phyloP scores from a whole-genome alignment of 345 rosid species.

The Excoecaria agallocha region DNA sequence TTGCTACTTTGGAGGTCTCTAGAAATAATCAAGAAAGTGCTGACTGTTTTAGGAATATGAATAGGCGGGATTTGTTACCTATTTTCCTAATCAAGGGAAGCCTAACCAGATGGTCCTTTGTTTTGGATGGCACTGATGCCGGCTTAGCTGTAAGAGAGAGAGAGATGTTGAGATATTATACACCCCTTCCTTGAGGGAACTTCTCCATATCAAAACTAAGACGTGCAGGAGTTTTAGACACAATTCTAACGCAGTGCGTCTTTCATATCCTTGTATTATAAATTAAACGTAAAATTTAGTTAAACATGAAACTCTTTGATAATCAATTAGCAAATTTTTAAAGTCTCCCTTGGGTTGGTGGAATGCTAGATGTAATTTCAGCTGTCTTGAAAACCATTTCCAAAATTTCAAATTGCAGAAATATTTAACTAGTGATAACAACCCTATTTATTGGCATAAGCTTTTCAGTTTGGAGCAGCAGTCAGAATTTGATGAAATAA shows the following conservation, averaged over 20 bases:
- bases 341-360: neutral
- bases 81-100: neutral
- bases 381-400: neutral
- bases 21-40: neutral
- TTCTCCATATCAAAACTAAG: neutral
- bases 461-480: neutral
- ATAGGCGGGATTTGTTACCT: neutral
- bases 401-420: neutral
- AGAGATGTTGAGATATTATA: no score
- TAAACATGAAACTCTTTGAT: neutral
- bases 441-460: neutral
- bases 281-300: no score
- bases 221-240: neutral
- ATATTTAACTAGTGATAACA: neutral
- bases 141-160: no score
- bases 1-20: neutral
- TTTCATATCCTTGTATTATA: neutral
- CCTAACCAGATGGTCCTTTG: neutral
- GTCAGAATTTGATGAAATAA: constrained; percentile 13
- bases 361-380: neutral
- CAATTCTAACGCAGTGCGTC: neutral
- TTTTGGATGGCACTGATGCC: no score
- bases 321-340: neutral
- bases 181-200: neutral
- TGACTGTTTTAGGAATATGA: neutral